Evolutionary conservation across 768 basidiomycete species (phyloP).

Genomic region (Suillus sp.): DNA sequence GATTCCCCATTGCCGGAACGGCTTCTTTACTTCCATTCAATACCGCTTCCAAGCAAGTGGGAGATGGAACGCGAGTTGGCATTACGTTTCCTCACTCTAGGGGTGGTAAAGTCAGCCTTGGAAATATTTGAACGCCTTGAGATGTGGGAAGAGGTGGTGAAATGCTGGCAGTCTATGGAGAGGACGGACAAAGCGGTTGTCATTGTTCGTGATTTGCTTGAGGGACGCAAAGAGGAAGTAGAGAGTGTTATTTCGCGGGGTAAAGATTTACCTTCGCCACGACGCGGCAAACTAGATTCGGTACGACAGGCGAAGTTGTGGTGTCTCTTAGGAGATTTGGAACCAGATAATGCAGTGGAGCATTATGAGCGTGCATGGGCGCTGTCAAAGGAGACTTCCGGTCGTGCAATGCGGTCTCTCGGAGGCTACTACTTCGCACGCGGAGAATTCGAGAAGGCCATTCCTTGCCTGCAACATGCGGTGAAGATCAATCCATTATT

Average conservation of each 20-base stretch:
- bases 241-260: constrained; percentile 67
- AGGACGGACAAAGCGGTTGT: constrained; percentile 72
- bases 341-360: constrained; percentile 63
- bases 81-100: constrained; percentile 76
- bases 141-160: constrained; percentile 98
- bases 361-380: constrained; percentile 88
- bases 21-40: constrained; percentile 75
- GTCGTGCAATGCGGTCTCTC: constrained; percentile 88
- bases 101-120: constrained; percentile 86
- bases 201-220: constrained; percentile 84
- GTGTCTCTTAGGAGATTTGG: constrained; percentile 94
- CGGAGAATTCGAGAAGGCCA: constrained; percentile 62
- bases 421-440: constrained; percentile 81
- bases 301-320: constrained; percentile 88
- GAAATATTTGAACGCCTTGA: constrained; percentile 94
- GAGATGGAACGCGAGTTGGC: constrained; percentile 92
- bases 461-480: constrained; percentile 68
- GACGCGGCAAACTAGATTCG: constrained; percentile 53
- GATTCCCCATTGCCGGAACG: constrained; percentile 77
- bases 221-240: constrained; percentile 81
- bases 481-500: constrained; percentile 88
- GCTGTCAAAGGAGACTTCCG: constrained; percentile 77
- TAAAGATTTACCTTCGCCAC: constrained; percentile 48
- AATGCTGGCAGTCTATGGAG: constrained; percentile 84
- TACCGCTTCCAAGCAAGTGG: constrained; percentile 89